These are phyloP conservation scores for Penicillium canescens DNA, from an alignment of 495 filamentous ascomycete species.

Conservation along the genomic window DNA sequence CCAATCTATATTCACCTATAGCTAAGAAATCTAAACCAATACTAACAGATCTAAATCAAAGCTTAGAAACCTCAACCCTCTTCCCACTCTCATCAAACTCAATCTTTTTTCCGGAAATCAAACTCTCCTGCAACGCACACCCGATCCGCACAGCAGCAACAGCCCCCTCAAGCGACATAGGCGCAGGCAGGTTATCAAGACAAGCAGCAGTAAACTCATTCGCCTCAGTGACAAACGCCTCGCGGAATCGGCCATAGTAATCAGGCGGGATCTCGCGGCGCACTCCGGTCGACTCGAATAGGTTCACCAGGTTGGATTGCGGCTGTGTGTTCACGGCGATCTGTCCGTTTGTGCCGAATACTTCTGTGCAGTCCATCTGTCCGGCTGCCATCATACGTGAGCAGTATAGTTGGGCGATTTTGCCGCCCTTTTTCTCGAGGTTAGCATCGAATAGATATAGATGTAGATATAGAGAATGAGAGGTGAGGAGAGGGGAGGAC, in stretches of 20 bases:
- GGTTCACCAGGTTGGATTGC: conserved; percentile 47
- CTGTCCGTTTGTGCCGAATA: conserved; percentile 55
- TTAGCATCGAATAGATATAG: background rate
- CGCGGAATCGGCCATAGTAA: conserved; percentile 57
- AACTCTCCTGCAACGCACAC: conserved; percentile 35
- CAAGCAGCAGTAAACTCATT: conserved; percentile 55
- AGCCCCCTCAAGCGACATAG: conserved; percentile 38
- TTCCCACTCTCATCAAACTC: conserved; percentile 35
- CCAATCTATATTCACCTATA: too few species aligned
- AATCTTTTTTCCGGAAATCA: conserved; percentile 38
- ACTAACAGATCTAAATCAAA: background rate
- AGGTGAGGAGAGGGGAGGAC: background rate
- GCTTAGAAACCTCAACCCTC: conserved; percentile 17
- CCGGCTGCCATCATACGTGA: conserved; percentile 61
- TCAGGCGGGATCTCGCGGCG: conserved; percentile 52
- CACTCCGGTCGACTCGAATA: conserved; percentile 46
- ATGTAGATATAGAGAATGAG: background rate
- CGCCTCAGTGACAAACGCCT: conserved; percentile 58
- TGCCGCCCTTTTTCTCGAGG: conserved; percentile 31
- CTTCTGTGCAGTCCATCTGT: conserved; percentile 25
- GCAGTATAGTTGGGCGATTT: conserved; percentile 57
- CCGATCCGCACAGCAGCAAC: conserved; percentile 27
- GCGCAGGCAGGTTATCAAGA: conserved; percentile 50
- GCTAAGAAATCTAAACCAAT: background rate
- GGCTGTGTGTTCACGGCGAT: conserved; percentile 54